Conservation (phyloP, 768 basidiomycete species). For the Leucogyrophana mollusca region DNA sequence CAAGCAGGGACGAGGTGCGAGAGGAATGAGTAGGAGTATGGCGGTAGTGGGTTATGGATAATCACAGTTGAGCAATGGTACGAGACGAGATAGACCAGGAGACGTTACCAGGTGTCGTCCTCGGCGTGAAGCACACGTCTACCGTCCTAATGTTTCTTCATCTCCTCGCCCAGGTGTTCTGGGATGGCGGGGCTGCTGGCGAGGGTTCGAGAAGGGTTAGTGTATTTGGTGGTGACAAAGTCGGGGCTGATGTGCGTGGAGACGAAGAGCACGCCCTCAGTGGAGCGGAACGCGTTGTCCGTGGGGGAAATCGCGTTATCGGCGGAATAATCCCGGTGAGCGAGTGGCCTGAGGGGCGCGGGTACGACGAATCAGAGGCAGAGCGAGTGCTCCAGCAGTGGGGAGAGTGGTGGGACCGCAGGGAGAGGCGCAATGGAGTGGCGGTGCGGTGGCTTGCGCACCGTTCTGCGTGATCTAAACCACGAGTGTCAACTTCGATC, state of each 20-base stretch:
- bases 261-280: too few relatives aligned
- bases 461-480: conserved; percentile 40
- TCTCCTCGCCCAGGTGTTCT: too few relatives aligned
- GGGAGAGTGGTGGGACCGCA: conserved; percentile 20
- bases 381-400: conserved; percentile 8
- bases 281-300: too few relatives aligned
- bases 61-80: too few relatives aligned
- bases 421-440: conserved; percentile 29
- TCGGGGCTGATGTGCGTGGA: conserved; percentile 10
- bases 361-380: conserved; percentile 20
- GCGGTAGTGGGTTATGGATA: too few relatives aligned
- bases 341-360: conserved; percentile 17
- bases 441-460: conserved; percentile 29
- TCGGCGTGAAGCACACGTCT: too few relatives aligned
- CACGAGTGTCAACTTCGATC: too few relatives aligned
- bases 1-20: too few relatives aligned
- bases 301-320: conserved; percentile 2
- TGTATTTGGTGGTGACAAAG: conserved; percentile 9
- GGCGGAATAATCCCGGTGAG: background rate
- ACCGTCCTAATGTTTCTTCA: too few relatives aligned
- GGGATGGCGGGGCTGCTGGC: conserved; percentile 11
- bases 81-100: too few relatives aligned
- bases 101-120: too few relatives aligned
- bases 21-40: too few relatives aligned
- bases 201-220: conserved; percentile 5